Evolutionary conservation across 2,329 filamentous ascomycete species (phyloP), one percentile per base, ranked within the genome.

Genomic region (Bisporella sp.): DNA sequence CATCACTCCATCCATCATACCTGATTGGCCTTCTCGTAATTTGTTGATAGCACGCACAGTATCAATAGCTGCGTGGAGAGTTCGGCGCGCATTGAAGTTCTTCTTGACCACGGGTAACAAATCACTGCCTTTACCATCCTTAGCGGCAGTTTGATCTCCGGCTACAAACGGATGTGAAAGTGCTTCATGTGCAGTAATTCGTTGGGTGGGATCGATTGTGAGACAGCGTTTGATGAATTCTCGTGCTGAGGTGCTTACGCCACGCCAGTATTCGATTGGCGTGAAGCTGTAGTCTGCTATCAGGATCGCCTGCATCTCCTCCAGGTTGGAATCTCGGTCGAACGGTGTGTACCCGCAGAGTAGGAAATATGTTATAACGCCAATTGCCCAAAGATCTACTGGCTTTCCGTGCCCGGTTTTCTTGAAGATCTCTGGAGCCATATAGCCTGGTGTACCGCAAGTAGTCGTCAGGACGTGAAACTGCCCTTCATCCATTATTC

Each of bases 341-440:
- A 99, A 99, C 9, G 93, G 93, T 1, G 93, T 99, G 72, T 97
- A 97, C 52, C 93, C 93, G 70, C 93, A 97, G 46, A 99, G 84
- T 31, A 99, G 76, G 73, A 99, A 99, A 74, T 97, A 99, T 32
- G 93, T 97, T 65, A 99, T 99, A 41, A 99, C 93, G 44, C 93
- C 93, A 56, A 97, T 89, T 37, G 93, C 93, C 93, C 93, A 99
- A 57, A 99, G 85, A 68, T 99, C 93, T 48, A 99, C 93, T 60
- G 93, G 91, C 71, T 97, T 99, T 56, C 93, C 93, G 68, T 99
- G 93, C 30, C 93, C 93, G 6, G 87, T 91, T 76, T 99, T 99
- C 70, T 96, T 96, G 73, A 99, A 99, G 63, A 99, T 99, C 69
- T 99, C 93, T 28, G 93, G 93, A 2, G 93, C 93, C 93, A 99